Conservation (phyloP, 805 yeast genomes). For the Saccharomycopsis babjevae region DNA sequence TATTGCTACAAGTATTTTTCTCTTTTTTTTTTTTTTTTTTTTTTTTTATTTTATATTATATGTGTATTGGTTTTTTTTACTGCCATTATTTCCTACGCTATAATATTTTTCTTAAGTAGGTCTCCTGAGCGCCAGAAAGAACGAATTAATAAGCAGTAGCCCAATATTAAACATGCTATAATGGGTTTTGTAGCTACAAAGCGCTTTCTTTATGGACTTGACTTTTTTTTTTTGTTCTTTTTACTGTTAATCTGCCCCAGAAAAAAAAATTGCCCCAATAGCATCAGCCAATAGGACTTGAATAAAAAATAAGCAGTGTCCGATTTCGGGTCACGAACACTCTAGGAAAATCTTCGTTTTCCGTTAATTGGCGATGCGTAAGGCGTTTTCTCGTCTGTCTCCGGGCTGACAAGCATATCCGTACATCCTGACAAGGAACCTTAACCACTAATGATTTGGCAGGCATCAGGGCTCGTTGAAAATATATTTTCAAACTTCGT, state of each 20-base stretch:
- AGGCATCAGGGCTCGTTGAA: no score
- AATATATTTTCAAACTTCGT: no score
- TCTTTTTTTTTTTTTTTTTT: background rate
- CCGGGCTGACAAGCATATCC: background rate
- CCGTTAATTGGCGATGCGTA: background rate
- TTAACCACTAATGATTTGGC: no score
- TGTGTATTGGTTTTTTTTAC: background rate
- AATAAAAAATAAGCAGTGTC: slow-evolving; percentile 1
- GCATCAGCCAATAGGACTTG: background rate
- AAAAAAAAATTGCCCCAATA: background rate
- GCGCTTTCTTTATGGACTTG: background rate
- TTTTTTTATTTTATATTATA: background rate
- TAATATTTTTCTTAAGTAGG: background rate
- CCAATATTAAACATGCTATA: background rate
- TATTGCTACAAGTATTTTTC: background rate
- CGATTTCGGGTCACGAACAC: background rate
- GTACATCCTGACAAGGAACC: background rate
- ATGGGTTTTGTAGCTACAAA: background rate
- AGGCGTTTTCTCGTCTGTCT: background rate
- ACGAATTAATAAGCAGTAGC: background rate
- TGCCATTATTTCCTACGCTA: background rate
- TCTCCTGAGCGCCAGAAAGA: background rate
- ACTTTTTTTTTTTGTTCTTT: no score
- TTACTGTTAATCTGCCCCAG: background rate
- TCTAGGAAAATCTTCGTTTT: background rate